A percentile compares a stretch with the other conserved stretches of the same genome.
Conservation (phyloP, 2,329 filamentous ascomycete genomes). For the Neurospora crassa region DNA sequence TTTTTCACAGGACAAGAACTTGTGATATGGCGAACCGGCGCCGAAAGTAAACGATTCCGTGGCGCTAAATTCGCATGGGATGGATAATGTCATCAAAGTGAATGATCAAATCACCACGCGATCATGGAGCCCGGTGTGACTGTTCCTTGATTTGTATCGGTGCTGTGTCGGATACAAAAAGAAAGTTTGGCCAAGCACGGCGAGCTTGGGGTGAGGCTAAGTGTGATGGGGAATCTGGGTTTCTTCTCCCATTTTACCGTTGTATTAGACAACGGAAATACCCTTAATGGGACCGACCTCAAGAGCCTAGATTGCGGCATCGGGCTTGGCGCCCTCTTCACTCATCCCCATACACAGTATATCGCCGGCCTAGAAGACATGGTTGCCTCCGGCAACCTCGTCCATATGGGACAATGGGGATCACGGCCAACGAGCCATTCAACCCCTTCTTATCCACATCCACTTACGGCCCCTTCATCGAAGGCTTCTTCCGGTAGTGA, state of each 20-base stretch:
- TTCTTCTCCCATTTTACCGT: conserved; percentile 2
- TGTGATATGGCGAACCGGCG: conserved; percentile 40
- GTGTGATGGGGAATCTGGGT: conserved; percentile 35
- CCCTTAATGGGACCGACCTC: conserved; percentile 12
- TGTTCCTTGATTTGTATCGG: conserved; percentile 32
- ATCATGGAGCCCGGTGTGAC: conserved; percentile 38
- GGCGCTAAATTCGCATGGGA: conserved; percentile 34
- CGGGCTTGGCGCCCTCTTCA: conserved; percentile 26
- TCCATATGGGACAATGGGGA: conserved; percentile 20
- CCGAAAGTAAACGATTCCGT: conserved; percentile 35
- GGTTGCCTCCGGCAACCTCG: conserved; percentile 20
- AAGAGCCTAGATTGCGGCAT: conserved; percentile 31
- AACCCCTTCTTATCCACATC: conserved; percentile 29
- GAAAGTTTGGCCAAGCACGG: conserved; percentile 36
- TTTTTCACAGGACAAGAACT: conserved; percentile 30
- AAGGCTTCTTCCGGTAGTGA: conserved; percentile 41
- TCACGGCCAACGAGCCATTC: conserved; percentile 26
- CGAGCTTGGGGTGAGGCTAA: conserved; percentile 39
- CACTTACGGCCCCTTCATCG: conserved; percentile 31
- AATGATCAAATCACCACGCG: conserved; percentile 33
- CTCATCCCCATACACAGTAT: conserved; percentile 10
- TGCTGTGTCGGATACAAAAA: conserved; percentile 30
- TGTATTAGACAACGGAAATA: not conserved
- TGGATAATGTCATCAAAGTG: conserved; percentile 35
- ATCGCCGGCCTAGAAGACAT: conserved; percentile 20